phyloP scores from a whole-genome alignment of 2,329 filamentous ascomycete species.

The Tothia fuscella region DNA sequence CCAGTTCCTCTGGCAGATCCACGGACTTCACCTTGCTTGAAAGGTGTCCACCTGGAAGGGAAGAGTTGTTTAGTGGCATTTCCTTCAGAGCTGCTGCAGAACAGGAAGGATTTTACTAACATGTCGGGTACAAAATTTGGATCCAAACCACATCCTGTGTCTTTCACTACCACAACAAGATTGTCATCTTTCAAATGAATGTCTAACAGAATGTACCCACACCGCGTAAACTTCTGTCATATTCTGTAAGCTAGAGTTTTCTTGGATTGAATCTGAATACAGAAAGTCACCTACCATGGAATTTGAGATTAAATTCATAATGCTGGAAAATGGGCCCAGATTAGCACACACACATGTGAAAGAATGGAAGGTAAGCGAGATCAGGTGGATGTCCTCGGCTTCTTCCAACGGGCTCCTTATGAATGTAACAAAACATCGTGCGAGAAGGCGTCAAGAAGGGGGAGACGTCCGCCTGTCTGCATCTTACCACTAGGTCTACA shows the following conservation, averaged over 20 bases:
- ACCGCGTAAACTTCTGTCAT: constrained; percentile 7
- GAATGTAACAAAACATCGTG: too few relatives aligned
- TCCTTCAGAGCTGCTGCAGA: too few relatives aligned
- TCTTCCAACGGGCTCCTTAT: too few relatives aligned
- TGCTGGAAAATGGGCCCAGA: too few relatives aligned
- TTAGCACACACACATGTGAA: too few relatives aligned
- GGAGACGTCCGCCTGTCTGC: too few relatives aligned
- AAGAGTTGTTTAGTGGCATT: too few relatives aligned
- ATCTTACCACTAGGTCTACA: too few relatives aligned
- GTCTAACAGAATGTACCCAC: constrained; percentile 8
- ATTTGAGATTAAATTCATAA: constrained; percentile 27
- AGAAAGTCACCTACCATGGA: constrained; percentile 12
- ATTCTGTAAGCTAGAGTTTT: neutral
- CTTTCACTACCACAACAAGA: constrained; percentile 4
- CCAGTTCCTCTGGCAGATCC: constrained; percentile 9
- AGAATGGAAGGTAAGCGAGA: too few relatives aligned
- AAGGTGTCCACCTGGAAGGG: constrained; percentile 11
- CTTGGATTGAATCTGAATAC: neutral
- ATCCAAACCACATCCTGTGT: constrained; percentile 10
- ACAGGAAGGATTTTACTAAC: too few relatives aligned
- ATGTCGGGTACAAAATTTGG: constrained; percentile 10
- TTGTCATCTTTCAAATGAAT: constrained; percentile 2
- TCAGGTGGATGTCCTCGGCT: too few relatives aligned
- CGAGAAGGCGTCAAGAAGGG: too few relatives aligned
- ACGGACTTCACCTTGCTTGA: constrained; percentile 10